phyloP scores from a whole-genome alignment of 768 basidiomycete species.

The Aureoboletus auriporus region DNA sequence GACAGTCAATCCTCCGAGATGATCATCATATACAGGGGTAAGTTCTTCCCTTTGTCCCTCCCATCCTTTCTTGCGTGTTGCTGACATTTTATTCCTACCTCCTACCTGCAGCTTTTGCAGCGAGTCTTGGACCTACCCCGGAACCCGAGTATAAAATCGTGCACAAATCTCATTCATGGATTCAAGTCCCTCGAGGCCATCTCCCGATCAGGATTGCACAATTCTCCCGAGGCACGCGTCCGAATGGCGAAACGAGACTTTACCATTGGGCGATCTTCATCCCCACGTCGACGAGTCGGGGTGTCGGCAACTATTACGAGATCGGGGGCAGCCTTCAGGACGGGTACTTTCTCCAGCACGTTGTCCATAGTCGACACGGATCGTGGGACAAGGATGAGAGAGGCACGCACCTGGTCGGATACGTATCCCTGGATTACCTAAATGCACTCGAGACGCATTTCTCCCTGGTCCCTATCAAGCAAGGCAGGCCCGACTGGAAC shows the following conservation, averaged over 20 bases:
- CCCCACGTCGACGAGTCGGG: constrained; percentile 15
- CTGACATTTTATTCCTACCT: neutral
- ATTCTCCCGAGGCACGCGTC: constrained; percentile 7
- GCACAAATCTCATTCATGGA: neutral
- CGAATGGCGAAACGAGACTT: neutral
- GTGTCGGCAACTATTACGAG: constrained; percentile 19
- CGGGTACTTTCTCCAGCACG: constrained; percentile 13
- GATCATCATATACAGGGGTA: constrained; percentile 5
- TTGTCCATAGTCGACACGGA: constrained; percentile 12
- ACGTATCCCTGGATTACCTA: constrained; percentile 5
- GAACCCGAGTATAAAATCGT: constrained; percentile 7
- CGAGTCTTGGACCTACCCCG: neutral
- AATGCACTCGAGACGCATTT: constrained; percentile 4
- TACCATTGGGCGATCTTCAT: constrained; percentile 24
- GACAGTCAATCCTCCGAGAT: constrained; percentile 6
- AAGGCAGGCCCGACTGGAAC: constrained; percentile 12
- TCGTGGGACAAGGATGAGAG: constrained; percentile 12
- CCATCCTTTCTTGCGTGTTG: too few species aligned
- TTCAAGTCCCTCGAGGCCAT: constrained; percentile 10
- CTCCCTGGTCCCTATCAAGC: constrained; percentile 10
- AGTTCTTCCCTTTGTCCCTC: neutral
- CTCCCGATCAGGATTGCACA: constrained; percentile 16
- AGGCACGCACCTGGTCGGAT: constrained; percentile 11
- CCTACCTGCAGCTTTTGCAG: constrained; percentile 4
- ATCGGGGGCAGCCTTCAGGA: constrained; percentile 7